phyloP scores from a whole-genome alignment of 306 rosid genomes.

The Coriaria nepalensis region DNA sequence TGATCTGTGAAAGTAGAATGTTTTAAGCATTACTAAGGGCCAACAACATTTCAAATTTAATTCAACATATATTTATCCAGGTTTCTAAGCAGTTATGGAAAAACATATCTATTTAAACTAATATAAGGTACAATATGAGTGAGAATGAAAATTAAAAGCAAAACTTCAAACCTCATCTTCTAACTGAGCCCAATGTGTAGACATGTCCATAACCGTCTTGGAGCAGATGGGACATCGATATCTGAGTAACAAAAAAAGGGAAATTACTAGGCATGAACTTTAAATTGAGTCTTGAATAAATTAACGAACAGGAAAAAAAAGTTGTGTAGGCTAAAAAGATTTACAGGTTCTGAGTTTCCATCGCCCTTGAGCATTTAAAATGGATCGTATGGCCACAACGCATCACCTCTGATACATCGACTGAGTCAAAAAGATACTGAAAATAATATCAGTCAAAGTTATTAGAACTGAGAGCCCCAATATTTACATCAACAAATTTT shows the following conservation, averaged over 20 bases:
- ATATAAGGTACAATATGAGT: no score
- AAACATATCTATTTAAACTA: no score
- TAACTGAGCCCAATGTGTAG: slow-evolving; percentile 26
- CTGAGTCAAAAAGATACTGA: slow-evolving; percentile 69
- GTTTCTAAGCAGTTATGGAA: neutral
- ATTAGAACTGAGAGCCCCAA: slow-evolving; percentile 18
- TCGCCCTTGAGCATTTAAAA: slow-evolving; percentile 35
- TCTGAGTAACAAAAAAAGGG: slow-evolving; percentile 27
- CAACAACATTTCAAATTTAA: slow-evolving; percentile 1
- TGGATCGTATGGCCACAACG: slow-evolving; percentile 78
- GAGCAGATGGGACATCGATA: slow-evolving; percentile 65
- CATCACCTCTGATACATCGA: slow-evolving; percentile 33
- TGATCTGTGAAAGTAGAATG: slow-evolving; percentile 29
- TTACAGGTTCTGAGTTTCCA: slow-evolving; percentile 42
- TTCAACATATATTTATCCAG: neutral
- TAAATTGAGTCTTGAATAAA: neutral
- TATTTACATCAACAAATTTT: slow-evolving; percentile 4
- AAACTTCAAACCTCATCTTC: slow-evolving; percentile 34
- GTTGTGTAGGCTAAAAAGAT: neutral
- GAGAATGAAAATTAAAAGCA: neutral
- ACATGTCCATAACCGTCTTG: slow-evolving; percentile 39
- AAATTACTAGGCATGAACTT: slow-evolving; percentile 5
- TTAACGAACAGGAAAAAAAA: neutral
- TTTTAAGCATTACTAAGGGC: no score
- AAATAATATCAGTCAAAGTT: slow-evolving; percentile 9